A percentile compares a stretch with the other conserved stretches of the same genome.
Conservation (phyloP, 352 stramenopile genomes). For the Pythium dissimile region DNA sequence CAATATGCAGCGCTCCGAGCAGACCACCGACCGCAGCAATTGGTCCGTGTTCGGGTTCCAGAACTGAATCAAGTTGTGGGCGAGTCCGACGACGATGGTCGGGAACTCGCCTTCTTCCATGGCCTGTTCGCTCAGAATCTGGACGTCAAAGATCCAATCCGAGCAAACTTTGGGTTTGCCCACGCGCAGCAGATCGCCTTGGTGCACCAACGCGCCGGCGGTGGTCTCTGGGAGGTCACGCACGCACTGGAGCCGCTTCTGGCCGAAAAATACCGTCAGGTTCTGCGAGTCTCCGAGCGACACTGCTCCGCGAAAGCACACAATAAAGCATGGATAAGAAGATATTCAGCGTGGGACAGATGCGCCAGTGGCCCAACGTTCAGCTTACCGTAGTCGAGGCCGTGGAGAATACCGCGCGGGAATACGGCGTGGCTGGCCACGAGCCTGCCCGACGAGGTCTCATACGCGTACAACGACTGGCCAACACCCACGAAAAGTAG, state of each 20-base stretch:
- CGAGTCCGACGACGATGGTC: conserved; percentile 59
- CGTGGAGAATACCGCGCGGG: conserved; percentile 67
- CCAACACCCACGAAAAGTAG: conserved; percentile 76
- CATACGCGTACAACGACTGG: conserved; percentile 61
- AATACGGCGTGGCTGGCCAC: conserved; percentile 44
- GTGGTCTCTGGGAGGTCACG: conserved; percentile 40
- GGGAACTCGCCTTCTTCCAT: conserved; percentile 14
- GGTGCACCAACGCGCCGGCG: conserved; percentile 9
- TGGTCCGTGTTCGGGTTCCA: conserved; percentile 45
- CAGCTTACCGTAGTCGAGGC: conserved; percentile 47
- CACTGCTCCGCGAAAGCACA: no score
- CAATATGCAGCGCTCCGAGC: conserved; percentile 77
- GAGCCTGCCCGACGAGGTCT: conserved; percentile 41
- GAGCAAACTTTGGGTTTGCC: conserved; percentile 58
- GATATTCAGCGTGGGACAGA: not conserved
- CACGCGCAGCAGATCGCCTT: conserved; percentile 24
- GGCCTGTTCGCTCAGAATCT: conserved; percentile 40
- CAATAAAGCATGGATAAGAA: not conserved
- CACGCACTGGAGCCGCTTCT: conserved; percentile 74
- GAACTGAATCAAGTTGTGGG: conserved; percentile 84
- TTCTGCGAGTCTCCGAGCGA: conserved; percentile 10
- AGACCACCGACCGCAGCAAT: conserved; percentile 58
- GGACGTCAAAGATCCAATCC: conserved; percentile 86
- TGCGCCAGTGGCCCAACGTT: no score
- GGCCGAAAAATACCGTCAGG: conserved; percentile 65